Conservation (phyloP, 1,139 yeast species). For the Taphrina sp. region DNA sequence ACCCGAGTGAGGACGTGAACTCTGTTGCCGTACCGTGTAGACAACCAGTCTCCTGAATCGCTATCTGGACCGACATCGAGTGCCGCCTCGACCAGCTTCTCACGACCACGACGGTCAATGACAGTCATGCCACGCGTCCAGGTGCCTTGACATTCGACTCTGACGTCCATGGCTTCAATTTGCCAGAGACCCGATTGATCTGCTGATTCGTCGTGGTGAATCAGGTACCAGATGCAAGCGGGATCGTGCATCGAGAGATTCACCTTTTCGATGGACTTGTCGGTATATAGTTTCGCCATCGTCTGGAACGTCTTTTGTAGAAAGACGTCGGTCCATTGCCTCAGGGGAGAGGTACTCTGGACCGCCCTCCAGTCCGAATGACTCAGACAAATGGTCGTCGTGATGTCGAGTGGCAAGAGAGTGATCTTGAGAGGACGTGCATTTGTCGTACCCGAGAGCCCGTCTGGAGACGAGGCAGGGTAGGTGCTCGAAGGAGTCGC, state of each 20-base stretch:
- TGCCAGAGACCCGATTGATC: constrained; percentile 41
- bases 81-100: constrained; percentile 25
- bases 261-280: constrained; percentile 33
- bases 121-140: constrained; percentile 47
- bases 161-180: constrained; percentile 43
- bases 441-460: constrained; percentile 27
- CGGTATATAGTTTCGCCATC: constrained; percentile 38
- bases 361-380: constrained; percentile 38
- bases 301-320: constrained; percentile 43
- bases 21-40: constrained; percentile 41
- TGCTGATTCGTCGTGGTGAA: constrained; percentile 34
- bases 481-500: constrained; percentile 41
- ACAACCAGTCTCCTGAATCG: constrained; percentile 43
- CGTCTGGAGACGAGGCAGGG: constrained; percentile 42
- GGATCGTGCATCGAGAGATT: constrained; percentile 47
- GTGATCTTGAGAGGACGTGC: constrained; percentile 39
- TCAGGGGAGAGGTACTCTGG: constrained; percentile 40
- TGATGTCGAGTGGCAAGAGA: constrained; percentile 47
- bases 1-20: constrained; percentile 41
- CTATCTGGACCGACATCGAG: constrained; percentile 37
- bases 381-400: constrained; percentile 43
- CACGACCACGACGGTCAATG: constrained; percentile 44
- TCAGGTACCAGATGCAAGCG: constrained; percentile 36
- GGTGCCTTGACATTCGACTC: constrained; percentile 47
- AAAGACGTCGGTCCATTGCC: constrained; percentile 46